Conservation (phyloP, 2,329 filamentous ascomycete genomes). For the Fusarium mangiferae region DNA sequence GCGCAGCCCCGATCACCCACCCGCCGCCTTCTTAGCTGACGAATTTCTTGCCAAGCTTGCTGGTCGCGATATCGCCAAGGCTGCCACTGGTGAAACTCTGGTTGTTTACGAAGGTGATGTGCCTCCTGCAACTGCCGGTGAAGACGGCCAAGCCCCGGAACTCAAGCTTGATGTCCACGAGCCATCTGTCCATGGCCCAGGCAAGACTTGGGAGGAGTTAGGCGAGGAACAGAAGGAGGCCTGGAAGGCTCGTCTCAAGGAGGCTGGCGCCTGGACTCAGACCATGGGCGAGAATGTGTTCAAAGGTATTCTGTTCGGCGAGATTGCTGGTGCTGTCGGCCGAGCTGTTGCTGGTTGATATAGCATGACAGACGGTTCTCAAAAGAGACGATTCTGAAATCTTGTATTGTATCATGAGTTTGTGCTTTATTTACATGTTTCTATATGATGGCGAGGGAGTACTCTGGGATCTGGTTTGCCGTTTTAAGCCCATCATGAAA, state of each 20-base stretch:
- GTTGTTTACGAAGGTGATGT: conserved; percentile 49
- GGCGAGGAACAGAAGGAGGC: conserved; percentile 67
- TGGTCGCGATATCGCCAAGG: conserved; percentile 45
- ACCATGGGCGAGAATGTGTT: conserved; percentile 81
- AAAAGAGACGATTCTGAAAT: not conserved
- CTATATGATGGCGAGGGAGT: conserved; percentile 12
- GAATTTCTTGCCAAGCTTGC: conserved; percentile 53
- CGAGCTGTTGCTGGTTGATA: conserved; percentile 56
- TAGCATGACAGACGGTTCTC: not conserved
- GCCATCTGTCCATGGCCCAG: conserved; percentile 59
- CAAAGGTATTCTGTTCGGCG: conserved; percentile 80
- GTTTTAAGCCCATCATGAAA: not conserved
- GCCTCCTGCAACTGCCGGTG: conserved; percentile 28
- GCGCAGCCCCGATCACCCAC: conserved; percentile 41
- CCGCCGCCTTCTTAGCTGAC: conserved; percentile 42
- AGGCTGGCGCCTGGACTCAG: conserved; percentile 82
- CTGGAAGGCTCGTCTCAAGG: conserved; percentile 76
- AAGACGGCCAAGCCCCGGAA: conserved; percentile 30
- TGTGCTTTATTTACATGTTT: conserved; percentile 13
- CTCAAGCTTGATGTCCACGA: conserved; percentile 59
- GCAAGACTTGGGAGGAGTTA: conserved; percentile 78
- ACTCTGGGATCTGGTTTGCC: not conserved
- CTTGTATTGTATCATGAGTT: conserved; percentile 17
- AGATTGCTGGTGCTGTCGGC: conserved; percentile 73
- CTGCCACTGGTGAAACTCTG: conserved; percentile 51